Evolutionary conservation across 2,329 filamentous ascomycete genomes (phyloP), one percentile per base, ranked within the genome.

Genomic region (Monilinia polystroma): DNA sequence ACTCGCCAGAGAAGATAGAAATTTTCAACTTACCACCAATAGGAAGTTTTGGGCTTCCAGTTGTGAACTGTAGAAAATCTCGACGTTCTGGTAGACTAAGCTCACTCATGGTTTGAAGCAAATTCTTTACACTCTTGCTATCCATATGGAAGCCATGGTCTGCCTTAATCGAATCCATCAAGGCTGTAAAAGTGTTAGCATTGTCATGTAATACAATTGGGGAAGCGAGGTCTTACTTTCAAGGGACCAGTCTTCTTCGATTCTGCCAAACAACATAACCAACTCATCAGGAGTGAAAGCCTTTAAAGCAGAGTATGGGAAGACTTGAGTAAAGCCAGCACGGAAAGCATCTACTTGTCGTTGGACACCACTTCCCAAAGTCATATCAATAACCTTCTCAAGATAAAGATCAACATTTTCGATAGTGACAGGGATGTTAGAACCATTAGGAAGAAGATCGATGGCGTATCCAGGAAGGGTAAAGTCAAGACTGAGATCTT

Each of bases 71-170:
- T 72, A 99, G 81, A 80, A 99, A 99, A 75, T 97, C 93, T 54
- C 95, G 90, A 68, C 93, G 90, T 76, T 96, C 87, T 55, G 87
- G 79, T 2, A 84, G 79, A 10, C 85, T 85, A 64, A 97, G 84
- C 76, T 96, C 90, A 77, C 93, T 97, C 95, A 99, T 98, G 12
- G 90, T 90, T 74, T 97, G 93, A 23, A 99, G 83, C 71, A 99
- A 78, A 74, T 99, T 98, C 74, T 90, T 92, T 58, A 99, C 93
- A 75, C 91, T 97, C 80, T 90, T 91, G 82, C 94, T 98, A 77
- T 99, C 95, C 86, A 99, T 95, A 74, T 98, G 99, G 82, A 92
- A 99, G 11, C 95, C 95, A 76, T 99, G 95, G 74, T 99, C 95
- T 38, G 95, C 95, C 81, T 99, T 99, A 81, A 99, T 94, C 0